Conservation (phyloP, 805 yeast species). For the Starmerella kuoi region DNA sequence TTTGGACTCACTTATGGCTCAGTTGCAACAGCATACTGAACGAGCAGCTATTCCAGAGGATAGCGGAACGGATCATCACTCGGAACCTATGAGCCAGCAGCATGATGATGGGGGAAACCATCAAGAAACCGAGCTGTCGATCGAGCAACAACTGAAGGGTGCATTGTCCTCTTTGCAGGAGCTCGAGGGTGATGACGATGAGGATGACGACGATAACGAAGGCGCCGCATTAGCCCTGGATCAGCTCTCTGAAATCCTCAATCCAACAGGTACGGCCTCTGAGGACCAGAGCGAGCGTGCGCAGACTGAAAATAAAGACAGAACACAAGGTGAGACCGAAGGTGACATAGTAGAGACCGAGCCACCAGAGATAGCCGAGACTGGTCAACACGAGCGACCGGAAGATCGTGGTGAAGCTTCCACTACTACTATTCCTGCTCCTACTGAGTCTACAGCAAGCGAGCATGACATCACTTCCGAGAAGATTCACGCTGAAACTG, state of each 20-base stretch:
- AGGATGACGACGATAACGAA: slow-evolving; percentile 1
- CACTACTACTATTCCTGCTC: not conserved
- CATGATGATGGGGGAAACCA: not conserved
- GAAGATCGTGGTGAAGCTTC: not conserved
- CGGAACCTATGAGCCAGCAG: not conserved
- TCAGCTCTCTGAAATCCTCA: slow-evolving; percentile 6
- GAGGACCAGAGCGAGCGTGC: not conserved
- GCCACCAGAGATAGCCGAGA: not conserved
- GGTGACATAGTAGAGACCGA: not conserved
- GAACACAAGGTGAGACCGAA: not conserved
- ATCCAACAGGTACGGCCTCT: not conserved
- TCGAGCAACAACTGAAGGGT: slow-evolving; percentile 24
- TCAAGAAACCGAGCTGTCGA: slow-evolving; percentile 13
- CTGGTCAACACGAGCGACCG: not conserved
- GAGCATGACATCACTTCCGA: not conserved
- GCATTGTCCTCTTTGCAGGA: slow-evolving; percentile 23
- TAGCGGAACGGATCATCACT: not conserved
- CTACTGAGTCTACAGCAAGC: not conserved
- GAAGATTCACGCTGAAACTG: not conserved
- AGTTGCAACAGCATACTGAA: slow-evolving; percentile 22
- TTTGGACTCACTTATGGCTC: slow-evolving; percentile 23
- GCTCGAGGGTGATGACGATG: slow-evolving; percentile 7
- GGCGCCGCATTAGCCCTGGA: slow-evolving; percentile 6
- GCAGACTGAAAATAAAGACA: not conserved
- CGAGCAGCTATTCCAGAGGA: not conserved